Evolutionary conservation across 2,329 filamentous ascomycete species (phyloP), one percentile per base, ranked within the genome.

Genomic region (Aspergillus felis): DNA sequence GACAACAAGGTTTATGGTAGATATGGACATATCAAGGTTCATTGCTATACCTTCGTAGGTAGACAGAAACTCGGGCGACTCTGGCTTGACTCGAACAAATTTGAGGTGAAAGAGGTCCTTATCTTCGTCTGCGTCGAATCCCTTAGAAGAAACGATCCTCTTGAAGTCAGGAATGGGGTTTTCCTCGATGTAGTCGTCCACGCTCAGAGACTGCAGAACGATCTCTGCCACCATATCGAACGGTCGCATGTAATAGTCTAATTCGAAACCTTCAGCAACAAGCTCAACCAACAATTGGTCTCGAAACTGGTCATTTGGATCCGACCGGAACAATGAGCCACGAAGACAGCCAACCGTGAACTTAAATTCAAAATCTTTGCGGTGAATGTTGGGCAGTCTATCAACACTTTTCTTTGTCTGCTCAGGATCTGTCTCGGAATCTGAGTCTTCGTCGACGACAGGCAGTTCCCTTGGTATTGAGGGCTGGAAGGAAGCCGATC

Each of bases 181-280:
- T 63, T 94, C 81, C 64, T 90, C 93, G 8, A 99, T 93, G 69
- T 97, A 92, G 70, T 99, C 94, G 68, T 97, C 93, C 3, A 99
- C 86, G 0, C 88, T 91, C 20, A 99, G 80, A 1, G 91, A 92
- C 14, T 90, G 89, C 9, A 99, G 82, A 0, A 91, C 87, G 27
- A 99, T 90, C 67, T 97, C 90, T 1, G 94, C 93, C 27, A 88
- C 90, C 87, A 99, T 94, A 71, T 99, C 93, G 65, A 89, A 97
- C 0, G 90, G 87, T 25, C 93, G 84, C 57, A 96, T 87, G 69
- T 92, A 95, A 69, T 95, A 94, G 61, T 93, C 86, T 12, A 99
- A 81, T 54, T 88, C 84, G 66, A 99, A 99, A 12, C 88, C 84
- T 72, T 97, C 90, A 0, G 94, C 94, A 35, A 97, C 87, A 7